A percentile compares a stretch with the other conserved stretches of the same genome.
phyloP scores from a whole-genome alignment of 78 protist genomes.

The Dictyostelium firmibasis region DNA sequence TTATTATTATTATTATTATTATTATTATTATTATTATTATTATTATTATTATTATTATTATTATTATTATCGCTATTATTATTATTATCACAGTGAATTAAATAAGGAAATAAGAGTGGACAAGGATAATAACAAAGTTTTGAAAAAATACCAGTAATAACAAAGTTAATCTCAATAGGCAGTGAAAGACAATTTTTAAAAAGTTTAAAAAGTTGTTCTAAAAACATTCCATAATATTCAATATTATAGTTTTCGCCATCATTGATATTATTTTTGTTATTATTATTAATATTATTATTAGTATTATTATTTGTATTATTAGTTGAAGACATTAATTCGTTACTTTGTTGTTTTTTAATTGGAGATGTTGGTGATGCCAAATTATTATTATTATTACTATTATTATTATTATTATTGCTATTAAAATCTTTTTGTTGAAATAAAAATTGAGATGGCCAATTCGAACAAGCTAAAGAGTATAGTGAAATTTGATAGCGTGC shows the following conservation, averaged over 20 bases:
- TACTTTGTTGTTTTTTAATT: neutral
- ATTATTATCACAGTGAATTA: conserved; percentile 20
- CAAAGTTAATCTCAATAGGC: conserved; percentile 59
- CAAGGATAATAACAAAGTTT: conserved; percentile 73
- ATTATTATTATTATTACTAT: neutral
- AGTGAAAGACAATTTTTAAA: conserved; percentile 12
- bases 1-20: neutral
- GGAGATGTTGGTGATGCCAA: neutral
- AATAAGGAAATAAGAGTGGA: conserved; percentile 51
- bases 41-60: neutral
- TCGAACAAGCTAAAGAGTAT: conserved; percentile 7
- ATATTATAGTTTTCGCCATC: neutral
- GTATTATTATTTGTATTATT: neutral
- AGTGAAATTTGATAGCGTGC: conserved; percentile 55
- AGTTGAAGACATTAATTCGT: neutral
- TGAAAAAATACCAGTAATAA: conserved; percentile 64
- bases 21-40: neutral
- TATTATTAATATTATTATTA: conserved; percentile 4
- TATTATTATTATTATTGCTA: neutral
- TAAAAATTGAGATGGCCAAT: conserved; percentile 40
- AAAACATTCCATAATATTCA: conserved; percentile 32
- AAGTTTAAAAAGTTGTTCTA: conserved; percentile 13
- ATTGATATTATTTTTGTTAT: neutral
- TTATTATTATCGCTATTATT: neutral
- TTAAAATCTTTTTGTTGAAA: neutral